Conservation (phyloP, 2,329 filamentous ascomycete genomes). For the Botrytis fabae region DNA sequence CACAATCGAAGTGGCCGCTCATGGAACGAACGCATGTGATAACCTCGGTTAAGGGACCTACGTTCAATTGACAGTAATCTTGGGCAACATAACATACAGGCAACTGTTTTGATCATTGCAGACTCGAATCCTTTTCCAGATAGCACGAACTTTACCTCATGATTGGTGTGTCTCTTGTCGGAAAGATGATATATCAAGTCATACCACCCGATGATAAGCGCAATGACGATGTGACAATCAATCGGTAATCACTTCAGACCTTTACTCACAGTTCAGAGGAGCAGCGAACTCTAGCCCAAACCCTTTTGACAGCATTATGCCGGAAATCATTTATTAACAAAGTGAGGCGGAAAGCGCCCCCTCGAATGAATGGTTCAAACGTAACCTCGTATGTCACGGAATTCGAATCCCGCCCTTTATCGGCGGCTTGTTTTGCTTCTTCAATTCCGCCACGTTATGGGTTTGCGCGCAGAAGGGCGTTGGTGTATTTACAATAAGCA, state of each 20-base stretch:
- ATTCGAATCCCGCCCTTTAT: background rate
- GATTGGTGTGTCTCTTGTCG: background rate
- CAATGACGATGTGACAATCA: background rate
- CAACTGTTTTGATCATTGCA: background rate
- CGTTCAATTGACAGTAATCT: background rate
- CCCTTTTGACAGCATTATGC: background rate
- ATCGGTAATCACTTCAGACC: background rate
- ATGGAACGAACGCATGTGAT: background rate
- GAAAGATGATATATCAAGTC: background rate
- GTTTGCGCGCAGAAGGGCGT: constrained; percentile 11
- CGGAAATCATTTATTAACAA: background rate
- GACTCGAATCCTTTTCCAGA: background rate
- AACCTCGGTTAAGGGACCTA: background rate
- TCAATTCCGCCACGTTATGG: background rate
- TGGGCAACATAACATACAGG: background rate
- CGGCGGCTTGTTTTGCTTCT: background rate
- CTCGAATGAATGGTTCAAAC: background rate
- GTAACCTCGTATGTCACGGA: background rate
- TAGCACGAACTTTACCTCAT: background rate
- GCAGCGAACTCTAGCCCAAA: background rate
- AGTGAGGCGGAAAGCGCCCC: constrained; percentile 10
- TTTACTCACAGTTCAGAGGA: background rate
- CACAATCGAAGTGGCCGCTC: too few species aligned
- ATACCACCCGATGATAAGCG: constrained; percentile 4
- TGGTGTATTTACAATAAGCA: background rate